phyloP scores from a whole-genome alignment of 1,284 basidiomycete species.

The Cryptococcus sp. region DNA sequence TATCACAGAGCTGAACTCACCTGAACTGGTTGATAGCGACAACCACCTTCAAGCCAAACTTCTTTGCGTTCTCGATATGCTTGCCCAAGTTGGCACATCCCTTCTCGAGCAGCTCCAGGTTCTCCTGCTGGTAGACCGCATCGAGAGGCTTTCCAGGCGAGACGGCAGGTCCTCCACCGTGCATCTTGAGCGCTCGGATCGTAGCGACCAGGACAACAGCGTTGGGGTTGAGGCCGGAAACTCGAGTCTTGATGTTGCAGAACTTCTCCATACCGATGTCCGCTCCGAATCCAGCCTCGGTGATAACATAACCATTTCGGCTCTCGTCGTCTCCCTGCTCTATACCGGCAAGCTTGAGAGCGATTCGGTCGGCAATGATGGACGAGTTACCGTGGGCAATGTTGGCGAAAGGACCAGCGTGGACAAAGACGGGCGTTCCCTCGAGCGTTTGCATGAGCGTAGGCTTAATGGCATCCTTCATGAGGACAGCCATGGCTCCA shows the following conservation, averaged over 20 bases:
- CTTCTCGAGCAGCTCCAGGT: constrained; percentile 81
- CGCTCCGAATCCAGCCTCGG: constrained; percentile 97
- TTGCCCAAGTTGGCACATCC: constrained; percentile 90
- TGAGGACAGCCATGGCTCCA: constrained; percentile 90
- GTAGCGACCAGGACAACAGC: constrained; percentile 95
- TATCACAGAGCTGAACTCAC: constrained; percentile 52
- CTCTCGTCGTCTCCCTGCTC: constrained; percentile 80
- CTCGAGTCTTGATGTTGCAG: constrained; percentile 98
- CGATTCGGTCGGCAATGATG: constrained; percentile 92
- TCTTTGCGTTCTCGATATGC: constrained; percentile 92
- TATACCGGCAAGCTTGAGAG: constrained; percentile 93
- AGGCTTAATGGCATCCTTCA: constrained; percentile 99
- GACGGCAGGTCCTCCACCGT: constrained; percentile 95
- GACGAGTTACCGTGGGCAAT: constrained; percentile 99
- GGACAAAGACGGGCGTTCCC: constrained; percentile 98
- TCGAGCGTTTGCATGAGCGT: constrained; percentile 99
- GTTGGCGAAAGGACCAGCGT: constrained; percentile 98
- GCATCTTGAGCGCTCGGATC: constrained; percentile 97
- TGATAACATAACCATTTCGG: constrained; percentile 89
- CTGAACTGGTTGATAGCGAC: constrained; percentile 94
- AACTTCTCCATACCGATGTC: constrained; percentile 99
- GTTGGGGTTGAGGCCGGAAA: constrained; percentile 87
- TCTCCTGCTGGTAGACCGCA: constrained; percentile 90
- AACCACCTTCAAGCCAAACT: constrained; percentile 95
- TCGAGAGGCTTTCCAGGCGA: constrained; percentile 91